Base-by-base conservation (phyloP, 495 filamentous ascomycete species). In the Tricharina praecox region DNA sequence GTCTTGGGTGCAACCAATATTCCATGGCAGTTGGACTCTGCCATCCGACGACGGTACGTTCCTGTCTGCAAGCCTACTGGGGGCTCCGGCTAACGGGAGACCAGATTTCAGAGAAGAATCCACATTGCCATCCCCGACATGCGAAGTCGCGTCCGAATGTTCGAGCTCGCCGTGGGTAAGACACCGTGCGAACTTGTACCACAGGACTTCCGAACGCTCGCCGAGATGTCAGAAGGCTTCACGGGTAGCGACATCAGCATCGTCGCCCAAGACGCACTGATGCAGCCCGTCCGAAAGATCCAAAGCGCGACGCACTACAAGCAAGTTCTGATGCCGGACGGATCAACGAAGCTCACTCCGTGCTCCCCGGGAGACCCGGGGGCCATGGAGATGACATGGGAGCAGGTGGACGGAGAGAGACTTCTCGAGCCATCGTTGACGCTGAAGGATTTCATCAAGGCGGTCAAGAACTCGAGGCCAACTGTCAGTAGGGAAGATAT, bases 271-370 rank as follows among this genome's bases (percentile, higher is more conserved):
- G 86, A 95, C 66, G 90, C 90, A 9, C 68, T 96, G 16, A 99
- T 99, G 90, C 85, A 96, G 59, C 92, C 90, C 0, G 83, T 99
- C 47, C 71, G 90, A 46, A 92, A 93, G 67, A 96, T 99, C 52
- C 88, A 96, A 67, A 93, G 84, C 39, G 90, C 90, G 23, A 99
- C 90, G 48, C 90, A 99, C 67, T 99, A 96, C 66, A 96, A 95
- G 63, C 81, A 81, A 72, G 88, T 90, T 69, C 26, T 52, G 34
- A 24, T 23, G 4, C 66, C 74, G 32, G 80, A 87, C 20, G 82
- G 77, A n/a, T 64, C 66, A 25, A 73, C 80, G 54, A 87, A 81
- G 60, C 59, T 88, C 33, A 96, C 90, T 5, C 90, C 90, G 0
- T 99, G 90, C 67, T 93, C 85, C 1, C 92, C 90, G 2, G 90